A percentile compares a stretch with the other conserved stretches of the same genome.
Evolutionary conservation across 2,329 filamentous ascomycete genomes (phyloP).

Genomic region (Plectosphaerella sp.): DNA sequence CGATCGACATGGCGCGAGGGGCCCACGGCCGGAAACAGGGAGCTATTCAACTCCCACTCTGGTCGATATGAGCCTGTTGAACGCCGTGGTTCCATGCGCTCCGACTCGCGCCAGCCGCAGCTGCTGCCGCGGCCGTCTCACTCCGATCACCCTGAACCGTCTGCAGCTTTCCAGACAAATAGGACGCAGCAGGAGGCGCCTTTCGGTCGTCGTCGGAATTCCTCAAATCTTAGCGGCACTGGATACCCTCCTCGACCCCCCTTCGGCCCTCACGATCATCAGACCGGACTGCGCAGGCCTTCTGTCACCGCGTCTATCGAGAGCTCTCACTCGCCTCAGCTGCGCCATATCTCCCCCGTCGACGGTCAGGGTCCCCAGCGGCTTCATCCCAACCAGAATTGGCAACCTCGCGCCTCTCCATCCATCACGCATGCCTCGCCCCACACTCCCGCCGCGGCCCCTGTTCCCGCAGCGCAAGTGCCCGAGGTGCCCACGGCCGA

Average conservation of each 20-base stretch:
- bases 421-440: conserved; percentile 33
- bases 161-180: conserved; percentile 78
- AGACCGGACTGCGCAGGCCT: conserved; percentile 33
- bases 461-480: conserved; percentile 16
- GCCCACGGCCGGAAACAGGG: conserved; percentile 56
- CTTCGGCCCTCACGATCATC: neutral
- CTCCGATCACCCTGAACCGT: conserved; percentile 71
- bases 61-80: conserved; percentile 89
- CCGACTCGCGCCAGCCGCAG: conserved; percentile 67
- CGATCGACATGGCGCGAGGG: conserved; percentile 77
- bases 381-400: conserved; percentile 10
- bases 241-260: conserved; percentile 35
- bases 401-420: conserved; percentile 35
- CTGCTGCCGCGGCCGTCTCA: conserved; percentile 70
- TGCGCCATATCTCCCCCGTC: conserved; percentile 28
- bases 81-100: conserved; percentile 64
- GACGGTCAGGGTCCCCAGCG: conserved; percentile 21
- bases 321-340: conserved; percentile 43
- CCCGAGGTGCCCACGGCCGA: conserved; percentile 32
- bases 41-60: conserved; percentile 93
- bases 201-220: conserved; percentile 75
- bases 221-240: conserved; percentile 86
- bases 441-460: conserved; percentile 25
- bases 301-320: conserved; percentile 48
- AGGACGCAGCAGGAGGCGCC: conserved; percentile 62